phyloP scores from a whole-genome alignment of 2,329 filamentous ascomycete genomes.

The Epicoccum nigrum region DNA sequence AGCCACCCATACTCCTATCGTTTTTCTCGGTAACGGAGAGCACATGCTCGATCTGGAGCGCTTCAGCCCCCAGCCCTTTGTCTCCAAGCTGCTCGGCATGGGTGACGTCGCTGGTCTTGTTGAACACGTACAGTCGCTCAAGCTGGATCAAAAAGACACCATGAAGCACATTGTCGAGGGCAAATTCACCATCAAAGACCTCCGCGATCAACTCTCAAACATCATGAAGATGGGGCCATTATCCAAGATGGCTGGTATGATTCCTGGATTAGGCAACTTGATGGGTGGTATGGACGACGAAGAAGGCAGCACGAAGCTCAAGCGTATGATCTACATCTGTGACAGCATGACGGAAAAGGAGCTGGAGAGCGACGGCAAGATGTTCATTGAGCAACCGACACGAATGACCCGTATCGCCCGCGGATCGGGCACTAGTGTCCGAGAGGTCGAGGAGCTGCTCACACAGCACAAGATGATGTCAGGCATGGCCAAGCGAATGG shows the following conservation, averaged over 20 bases:
- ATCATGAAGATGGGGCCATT: constrained; percentile 99
- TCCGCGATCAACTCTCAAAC: constrained; percentile 93
- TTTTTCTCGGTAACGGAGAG: constrained; percentile 97
- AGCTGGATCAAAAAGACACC: constrained; percentile 96
- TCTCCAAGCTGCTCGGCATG: constrained; percentile 94
- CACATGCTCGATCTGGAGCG: constrained; percentile 94
- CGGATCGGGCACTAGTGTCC: constrained; percentile 87
- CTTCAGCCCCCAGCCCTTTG: constrained; percentile 90
- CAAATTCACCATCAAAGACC: constrained; percentile 92
- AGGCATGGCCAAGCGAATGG: constrained; percentile 99
- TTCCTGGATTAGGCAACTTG: constrained; percentile 89
- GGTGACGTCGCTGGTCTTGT: constrained; percentile 94
- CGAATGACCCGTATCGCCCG: constrained; percentile 90
- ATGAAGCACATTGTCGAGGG: constrained; percentile 99
- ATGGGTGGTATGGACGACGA: constrained; percentile 98
- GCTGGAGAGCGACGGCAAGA: constrained; percentile 91
- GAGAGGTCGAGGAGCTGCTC: constrained; percentile 94
- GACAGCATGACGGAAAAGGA: constrained; percentile 98
- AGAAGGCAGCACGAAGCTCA: constrained; percentile 89
- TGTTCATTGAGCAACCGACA: constrained; percentile 89
- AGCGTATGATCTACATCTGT: constrained; percentile 98
- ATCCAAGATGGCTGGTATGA: constrained; percentile 98
- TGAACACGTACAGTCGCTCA: constrained; percentile 94
- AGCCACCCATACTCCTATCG: constrained; percentile 93
- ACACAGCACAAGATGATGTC: constrained; percentile 99